Base-by-base conservation (phyloP, 1,284 basidiomycete genomes). In the Gomphus sp. region DNA sequence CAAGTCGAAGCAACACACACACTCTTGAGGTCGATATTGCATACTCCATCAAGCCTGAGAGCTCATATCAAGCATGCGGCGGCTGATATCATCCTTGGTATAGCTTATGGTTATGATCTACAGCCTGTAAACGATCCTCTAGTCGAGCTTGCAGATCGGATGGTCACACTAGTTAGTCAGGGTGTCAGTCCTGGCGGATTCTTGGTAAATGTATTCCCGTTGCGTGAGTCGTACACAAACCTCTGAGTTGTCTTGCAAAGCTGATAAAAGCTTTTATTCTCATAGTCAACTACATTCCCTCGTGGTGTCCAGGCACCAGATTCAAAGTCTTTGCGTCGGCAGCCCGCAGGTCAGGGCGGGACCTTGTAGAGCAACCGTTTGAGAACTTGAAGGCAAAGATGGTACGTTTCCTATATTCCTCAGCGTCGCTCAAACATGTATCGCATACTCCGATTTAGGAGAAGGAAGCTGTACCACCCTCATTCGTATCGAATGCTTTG, bases 271-370 rank as follows among this genome's bases (percentile, higher is more conserved):
- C 18, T 58, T 36, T 50, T 45, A 55, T 57, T 14, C 25, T 56
- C 25, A 5, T 57, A 69, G 67, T 87, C 66, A 74, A 75, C 52
- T 72, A 84, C 62, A 64, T 86, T 51, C 84, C 84, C 11, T 68
- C 72, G 9, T 87, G 85, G 84, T 74, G 85, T 62, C 85, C 84
- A 28, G 84, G 85, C 31, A 80, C 82, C 12, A 72, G 71, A 10
- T 87, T 85, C 72, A 79, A 80, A 65, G 71, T 64, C 59, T 77
- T 71, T 59, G 83, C 84, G 0, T 72, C 71, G 51, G 68, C 71
- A 53, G 84, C 81, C 78, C 72, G 74, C 28, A 51, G 14, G 31
- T 34, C 33, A 5, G 22, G 44, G n/a, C 6, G 33, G 18, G 49
- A 34, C 10, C 16, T 52, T 18, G 12, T 59, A 25, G 16, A 43